phyloP scores from a whole-genome alignment of 176 grass and related monocot genomes.

The Zea luxurians region DNA sequence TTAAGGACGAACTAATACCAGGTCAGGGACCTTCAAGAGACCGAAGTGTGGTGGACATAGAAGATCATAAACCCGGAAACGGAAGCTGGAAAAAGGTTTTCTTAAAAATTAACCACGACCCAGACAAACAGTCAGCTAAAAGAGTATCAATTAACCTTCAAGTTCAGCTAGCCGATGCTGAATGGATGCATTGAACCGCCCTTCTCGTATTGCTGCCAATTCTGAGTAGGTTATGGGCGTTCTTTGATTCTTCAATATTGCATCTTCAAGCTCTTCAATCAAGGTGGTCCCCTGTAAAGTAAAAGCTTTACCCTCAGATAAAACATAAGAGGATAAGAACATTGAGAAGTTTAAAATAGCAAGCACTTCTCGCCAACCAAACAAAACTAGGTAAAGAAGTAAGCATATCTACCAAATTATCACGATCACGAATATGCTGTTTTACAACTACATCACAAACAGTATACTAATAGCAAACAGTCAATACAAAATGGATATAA shows the following conservation, averaged over 20 bases:
- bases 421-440: not conserved
- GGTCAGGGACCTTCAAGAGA: not conserved
- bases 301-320: constrained; percentile 24
- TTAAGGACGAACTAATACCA: not conserved
- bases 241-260: constrained; percentile 57
- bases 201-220: constrained; percentile 63
- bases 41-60: not conserved
- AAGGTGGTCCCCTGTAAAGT: constrained; percentile 55
- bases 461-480: not conserved
- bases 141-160: constrained; percentile 63
- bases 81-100: constrained; percentile 16
- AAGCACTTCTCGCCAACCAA: not conserved
- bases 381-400: not conserved
- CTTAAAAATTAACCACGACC: constrained; percentile 8
- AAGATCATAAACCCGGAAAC: not conserved
- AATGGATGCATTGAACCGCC: constrained; percentile 66
- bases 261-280: constrained; percentile 81
- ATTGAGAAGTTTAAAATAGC: not conserved
- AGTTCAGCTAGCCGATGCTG: constrained; percentile 86
- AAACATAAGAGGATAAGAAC: not conserved
- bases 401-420: not conserved
- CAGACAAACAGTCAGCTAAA: constrained; percentile 26
- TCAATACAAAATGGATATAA: not conserved
- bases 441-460: not conserved
- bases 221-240: constrained; percentile 58